Evolutionary conservation across 108 stramenopile species (phyloP).

Genomic region (Cyclotella distinguenda): DNA sequence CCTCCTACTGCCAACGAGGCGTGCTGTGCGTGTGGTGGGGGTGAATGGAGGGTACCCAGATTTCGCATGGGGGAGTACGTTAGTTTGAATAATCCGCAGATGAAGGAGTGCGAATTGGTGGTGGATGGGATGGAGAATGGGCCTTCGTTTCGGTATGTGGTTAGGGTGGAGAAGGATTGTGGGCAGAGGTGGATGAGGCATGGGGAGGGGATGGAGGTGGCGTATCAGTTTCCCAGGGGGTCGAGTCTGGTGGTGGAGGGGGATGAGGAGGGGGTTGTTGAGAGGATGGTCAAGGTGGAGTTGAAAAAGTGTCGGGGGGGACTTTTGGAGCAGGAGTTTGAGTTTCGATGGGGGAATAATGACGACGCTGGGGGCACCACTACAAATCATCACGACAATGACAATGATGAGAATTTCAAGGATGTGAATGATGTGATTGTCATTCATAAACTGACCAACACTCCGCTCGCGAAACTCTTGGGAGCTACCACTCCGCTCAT

Average conservation of each 20-base stretch:
- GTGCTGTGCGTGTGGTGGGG: slow-evolving; percentile 47
- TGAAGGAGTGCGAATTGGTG: slow-evolving; percentile 15
- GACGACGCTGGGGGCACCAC: not conserved
- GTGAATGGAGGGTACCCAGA: slow-evolving; percentile 8
- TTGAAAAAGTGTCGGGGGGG: slow-evolving; percentile 40
- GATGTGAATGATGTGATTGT: too few relatives aligned
- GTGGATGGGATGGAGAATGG: slow-evolving; percentile 11
- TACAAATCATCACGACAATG: too few relatives aligned
- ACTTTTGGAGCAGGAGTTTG: slow-evolving; percentile 27
- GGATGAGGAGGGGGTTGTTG: slow-evolving; percentile 21
- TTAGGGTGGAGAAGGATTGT: slow-evolving; percentile 24
- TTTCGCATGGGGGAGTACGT: slow-evolving; percentile 33
- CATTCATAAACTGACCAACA: slow-evolving; percentile 11
- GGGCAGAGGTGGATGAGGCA: not conserved
- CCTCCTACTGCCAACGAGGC: slow-evolving; percentile 24
- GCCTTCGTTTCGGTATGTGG: slow-evolving; percentile 17
- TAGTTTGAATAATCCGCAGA: slow-evolving; percentile 4
- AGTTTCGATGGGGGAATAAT: not conserved
- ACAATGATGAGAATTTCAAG: too few relatives aligned
- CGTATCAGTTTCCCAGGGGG: slow-evolving; percentile 10
- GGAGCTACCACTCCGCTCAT: slow-evolving; percentile 10
- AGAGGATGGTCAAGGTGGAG: slow-evolving; percentile 26
- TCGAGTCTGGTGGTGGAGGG: not conserved
- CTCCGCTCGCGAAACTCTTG: slow-evolving; percentile 15
- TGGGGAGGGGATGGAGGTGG: not conserved